Evolutionary conservation across 352 stramenopile genomes (phyloP), one percentile per base, ranked within the genome.

Genomic region (Pythium rishiriense): DNA sequence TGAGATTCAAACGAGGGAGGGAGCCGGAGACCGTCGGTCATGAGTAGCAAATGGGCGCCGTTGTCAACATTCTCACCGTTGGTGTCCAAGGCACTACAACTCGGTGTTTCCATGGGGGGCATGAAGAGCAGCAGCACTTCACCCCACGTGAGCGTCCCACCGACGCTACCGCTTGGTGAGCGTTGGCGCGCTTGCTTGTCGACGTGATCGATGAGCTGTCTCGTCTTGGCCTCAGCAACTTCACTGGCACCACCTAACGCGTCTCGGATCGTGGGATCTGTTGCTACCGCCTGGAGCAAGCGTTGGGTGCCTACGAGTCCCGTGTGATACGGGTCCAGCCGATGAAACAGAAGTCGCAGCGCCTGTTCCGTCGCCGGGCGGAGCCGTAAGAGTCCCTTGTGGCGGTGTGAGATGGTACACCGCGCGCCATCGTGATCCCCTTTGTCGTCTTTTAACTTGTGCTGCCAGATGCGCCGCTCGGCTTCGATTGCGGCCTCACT

Each of bases 51-150:
- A 15, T 25, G 21, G 4, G 24, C n/a, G 22, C 45, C 42, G 12
- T 25, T 22, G 2, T 46, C 5, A 14, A 4, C 19, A n/a, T 11
- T 29, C 3, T 53, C 47, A 41, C 19, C 37, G 15, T 57, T 28
- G 3, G 35, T 31, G 11, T 33, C 37, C 15, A 51, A 2, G 26
- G 37, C n/a, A n/a, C n/a, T n/a, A n/a, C n/a, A n/a, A n/a, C n/a
- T n/a, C n/a, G n/a, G n/a, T n/a, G n/a, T 58, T 17, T 39, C 71
- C 59, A 45, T 33, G 12, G 70, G 66, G 0, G 82, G 84, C 48
- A 93, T 81, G 47, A 91, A 91, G 9, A 87, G 58, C 5, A 93
- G 66, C 60, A 93, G 22, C 35, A 93, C 78, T 61, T 93, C 82
- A 28, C 84, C 84, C 84, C 84, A 93, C n/a, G 82, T 91, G 25